phyloP scores from a whole-genome alignment of 1,139 yeast species.

The Pichia sp. region DNA sequence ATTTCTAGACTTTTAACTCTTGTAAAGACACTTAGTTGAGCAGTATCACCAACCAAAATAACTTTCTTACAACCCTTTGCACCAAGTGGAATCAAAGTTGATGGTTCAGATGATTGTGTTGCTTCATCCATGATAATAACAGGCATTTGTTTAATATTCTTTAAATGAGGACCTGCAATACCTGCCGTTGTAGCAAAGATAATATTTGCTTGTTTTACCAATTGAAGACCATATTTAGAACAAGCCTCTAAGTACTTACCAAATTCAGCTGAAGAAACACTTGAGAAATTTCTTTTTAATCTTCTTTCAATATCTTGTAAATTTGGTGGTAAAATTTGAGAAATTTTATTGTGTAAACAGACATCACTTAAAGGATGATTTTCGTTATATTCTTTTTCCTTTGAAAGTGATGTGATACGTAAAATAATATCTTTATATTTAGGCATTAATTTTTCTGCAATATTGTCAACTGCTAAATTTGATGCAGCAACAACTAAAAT shows the following conservation, averaged over 20 bases:
- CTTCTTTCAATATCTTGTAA: constrained; percentile 39
- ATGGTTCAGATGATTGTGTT: constrained; percentile 67
- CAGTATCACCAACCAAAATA: constrained; percentile 70
- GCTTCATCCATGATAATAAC: constrained; percentile 67
- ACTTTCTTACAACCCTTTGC: constrained; percentile 62
- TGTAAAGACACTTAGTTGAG: constrained; percentile 55
- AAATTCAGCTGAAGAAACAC: constrained; percentile 32
- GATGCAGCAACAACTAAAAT: constrained; percentile 71
- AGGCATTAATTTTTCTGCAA: constrained; percentile 58
- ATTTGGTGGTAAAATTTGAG: constrained; percentile 41
- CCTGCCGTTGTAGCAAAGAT: constrained; percentile 67
- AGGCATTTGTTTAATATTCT: constrained; percentile 49
- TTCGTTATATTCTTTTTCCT: constrained; percentile 52
- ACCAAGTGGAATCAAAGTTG: constrained; percentile 62
- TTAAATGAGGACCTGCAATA: constrained; percentile 61
- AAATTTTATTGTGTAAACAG: constrained; percentile 58
- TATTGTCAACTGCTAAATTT: constrained; percentile 69
- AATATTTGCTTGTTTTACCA: constrained; percentile 59
- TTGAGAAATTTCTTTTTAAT: constrained; percentile 23
- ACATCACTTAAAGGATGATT: constrained; percentile 52
- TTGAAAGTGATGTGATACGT: constrained; percentile 55
- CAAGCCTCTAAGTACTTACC: constrained; percentile 39
- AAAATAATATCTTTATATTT: constrained; percentile 47
- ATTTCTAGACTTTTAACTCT: constrained; percentile 42
- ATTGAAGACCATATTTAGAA: constrained; percentile 40